phyloP scores from a whole-genome alignment of 345 rosid species.

The Cardamine resedifolia region DNA sequence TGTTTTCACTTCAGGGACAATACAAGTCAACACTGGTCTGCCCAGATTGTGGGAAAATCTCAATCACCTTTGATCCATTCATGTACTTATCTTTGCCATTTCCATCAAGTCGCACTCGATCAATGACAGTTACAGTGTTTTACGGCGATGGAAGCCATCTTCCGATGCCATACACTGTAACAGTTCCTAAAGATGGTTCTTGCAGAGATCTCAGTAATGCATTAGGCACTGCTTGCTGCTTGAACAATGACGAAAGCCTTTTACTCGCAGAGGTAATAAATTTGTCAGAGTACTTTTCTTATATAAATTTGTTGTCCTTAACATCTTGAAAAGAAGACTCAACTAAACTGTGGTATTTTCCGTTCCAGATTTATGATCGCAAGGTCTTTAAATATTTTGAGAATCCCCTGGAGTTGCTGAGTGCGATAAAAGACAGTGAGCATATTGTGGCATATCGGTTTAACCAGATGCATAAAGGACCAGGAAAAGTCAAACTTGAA shows the following conservation, averaged over 20 bases:
- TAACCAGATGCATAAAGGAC: conserved; percentile 44
- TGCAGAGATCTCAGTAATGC: conserved; percentile 75
- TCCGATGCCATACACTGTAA: conserved; percentile 75
- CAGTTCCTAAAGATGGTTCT: conserved; percentile 69
- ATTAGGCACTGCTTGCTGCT: conserved; percentile 71
- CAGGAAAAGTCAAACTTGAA: conserved; percentile 66
- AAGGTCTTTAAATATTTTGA: conserved; percentile 61
- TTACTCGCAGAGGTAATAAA: conserved; percentile 74
- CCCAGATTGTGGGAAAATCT: conserved; percentile 78
- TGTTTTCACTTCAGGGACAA: conserved; percentile 72
- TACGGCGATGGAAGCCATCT: conserved; percentile 69
- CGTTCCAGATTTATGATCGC: conserved; percentile 61
- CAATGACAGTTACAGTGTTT: conserved; percentile 84
- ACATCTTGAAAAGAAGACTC: conserved; percentile 4
- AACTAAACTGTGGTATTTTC: conserved; percentile 2
- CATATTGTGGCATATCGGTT: conserved; percentile 80
- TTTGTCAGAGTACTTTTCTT: background rate
- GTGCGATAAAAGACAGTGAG: conserved; percentile 71
- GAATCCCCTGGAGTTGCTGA: conserved; percentile 48
- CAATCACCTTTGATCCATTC: conserved; percentile 93
- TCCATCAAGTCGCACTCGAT: conserved; percentile 74
- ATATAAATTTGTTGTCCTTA: conserved; percentile 28
- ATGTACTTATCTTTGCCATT: conserved; percentile 94
- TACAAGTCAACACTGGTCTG: conserved; percentile 94
- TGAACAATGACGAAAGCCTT: conserved; percentile 73